A percentile compares a stretch with the other conserved stretches of the same genome.
Evolutionary conservation across 2,329 filamentous ascomycete genomes (phyloP).

Genomic region (Alternaria atra): DNA sequence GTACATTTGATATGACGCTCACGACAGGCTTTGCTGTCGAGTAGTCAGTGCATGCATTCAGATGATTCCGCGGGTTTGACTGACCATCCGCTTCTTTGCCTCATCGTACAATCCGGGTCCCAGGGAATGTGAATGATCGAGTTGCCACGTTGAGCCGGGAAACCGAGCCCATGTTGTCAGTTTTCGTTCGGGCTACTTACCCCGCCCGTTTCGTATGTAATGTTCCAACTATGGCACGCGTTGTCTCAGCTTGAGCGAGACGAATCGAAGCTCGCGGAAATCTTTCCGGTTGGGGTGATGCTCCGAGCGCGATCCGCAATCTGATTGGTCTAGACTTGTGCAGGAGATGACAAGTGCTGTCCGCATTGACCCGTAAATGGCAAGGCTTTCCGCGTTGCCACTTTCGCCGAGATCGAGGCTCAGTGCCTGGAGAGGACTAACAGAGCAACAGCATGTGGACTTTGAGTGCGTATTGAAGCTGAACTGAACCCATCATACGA

Average conservation of each 20-base stretch:
- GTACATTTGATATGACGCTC: conserved; percentile 47
- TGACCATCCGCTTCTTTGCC: conserved; percentile 43
- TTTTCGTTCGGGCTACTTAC: conserved; percentile 1
- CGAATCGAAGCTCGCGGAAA: neutral
- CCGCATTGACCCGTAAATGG: neutral
- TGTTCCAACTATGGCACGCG: neutral
- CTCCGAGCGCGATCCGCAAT: neutral
- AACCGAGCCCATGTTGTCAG: conserved; percentile 13
- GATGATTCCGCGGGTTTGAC: conserved; percentile 6
- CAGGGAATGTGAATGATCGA: neutral
- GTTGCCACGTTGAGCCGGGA: conserved; percentile 13
- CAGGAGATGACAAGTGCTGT: neutral
- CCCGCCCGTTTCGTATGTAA: neutral
- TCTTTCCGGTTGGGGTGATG: neutral
- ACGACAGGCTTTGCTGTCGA: conserved; percentile 39
- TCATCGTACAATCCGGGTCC: conserved; percentile 22
- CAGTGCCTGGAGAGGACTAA: neutral
- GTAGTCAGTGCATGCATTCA: conserved; percentile 19
- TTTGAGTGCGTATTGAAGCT: neutral
- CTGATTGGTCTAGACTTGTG: neutral
- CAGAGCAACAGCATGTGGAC: neutral
- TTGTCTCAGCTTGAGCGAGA: neutral
- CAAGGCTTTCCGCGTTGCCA: neutral
- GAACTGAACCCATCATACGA: conserved; percentile 51
- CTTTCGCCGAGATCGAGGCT: neutral